These are phyloP conservation scores for Darksidea phi DNA, from an alignment of 495 filamentous ascomycete genomes.

Conservation along the genomic window DNA sequence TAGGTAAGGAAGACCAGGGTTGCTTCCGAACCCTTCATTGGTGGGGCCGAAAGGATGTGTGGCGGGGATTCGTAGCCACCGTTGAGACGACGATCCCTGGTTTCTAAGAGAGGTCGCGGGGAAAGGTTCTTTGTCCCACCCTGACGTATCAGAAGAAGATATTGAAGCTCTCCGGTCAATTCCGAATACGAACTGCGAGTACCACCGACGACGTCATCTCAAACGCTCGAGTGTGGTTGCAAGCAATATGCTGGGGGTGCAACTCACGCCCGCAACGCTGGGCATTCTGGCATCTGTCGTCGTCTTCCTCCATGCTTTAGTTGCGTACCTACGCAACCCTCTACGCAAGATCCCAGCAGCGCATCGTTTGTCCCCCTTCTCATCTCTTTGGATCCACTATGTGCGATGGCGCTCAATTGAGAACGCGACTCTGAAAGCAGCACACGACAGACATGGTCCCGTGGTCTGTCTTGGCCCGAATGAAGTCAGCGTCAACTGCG, in stretches of 20 bases:
- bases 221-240: no score
- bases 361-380: conserved; percentile 26
- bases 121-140: no score
- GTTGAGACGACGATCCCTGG: no score
- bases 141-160: no score
- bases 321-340: conserved; percentile 15
- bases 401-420: conserved; percentile 25
- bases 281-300: conserved; percentile 1
- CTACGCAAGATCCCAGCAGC: conserved; percentile 32
- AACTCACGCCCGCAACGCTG: neutral
- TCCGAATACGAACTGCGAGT: no score
- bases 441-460: conserved; percentile 32
- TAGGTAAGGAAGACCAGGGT: no score
- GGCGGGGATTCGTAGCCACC: no score
- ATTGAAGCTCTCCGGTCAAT: no score
- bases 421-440: conserved; percentile 30
- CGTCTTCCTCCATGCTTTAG: conserved; percentile 10
- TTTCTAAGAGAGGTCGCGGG: no score
- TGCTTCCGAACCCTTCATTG: no score
- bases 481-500: conserved; percentile 39
- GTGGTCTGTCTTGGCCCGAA: conserved; percentile 33
- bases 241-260: neutral
- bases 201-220: no score
- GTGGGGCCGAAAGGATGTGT: no score
- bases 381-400: conserved; percentile 32